Conservation (phyloP, 2,329 filamentous ascomycete species). For the Colletotrichum sp. region DNA sequence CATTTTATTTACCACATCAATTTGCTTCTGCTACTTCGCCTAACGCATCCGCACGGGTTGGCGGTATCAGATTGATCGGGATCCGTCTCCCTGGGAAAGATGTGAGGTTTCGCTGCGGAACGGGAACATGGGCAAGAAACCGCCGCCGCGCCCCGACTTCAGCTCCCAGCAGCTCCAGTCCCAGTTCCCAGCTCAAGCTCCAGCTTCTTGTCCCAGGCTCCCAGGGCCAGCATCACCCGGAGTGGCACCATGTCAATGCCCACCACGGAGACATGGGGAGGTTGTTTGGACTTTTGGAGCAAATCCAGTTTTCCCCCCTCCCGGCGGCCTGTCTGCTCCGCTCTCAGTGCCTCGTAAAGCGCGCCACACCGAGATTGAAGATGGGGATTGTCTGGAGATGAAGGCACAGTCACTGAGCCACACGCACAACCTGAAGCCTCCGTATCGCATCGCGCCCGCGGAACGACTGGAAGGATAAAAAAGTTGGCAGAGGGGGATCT, state of each 20-base stretch:
- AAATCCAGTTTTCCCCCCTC: neutral
- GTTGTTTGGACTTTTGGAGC: neutral
- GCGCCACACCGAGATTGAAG: neutral
- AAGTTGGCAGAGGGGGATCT: constrained; percentile 8
- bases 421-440: neutral
- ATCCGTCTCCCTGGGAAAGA: neutral
- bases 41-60: neutral
- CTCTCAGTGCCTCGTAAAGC: neutral
- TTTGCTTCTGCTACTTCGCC: constrained; percentile 17
- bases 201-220: neutral
- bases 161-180: neutral
- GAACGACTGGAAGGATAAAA: neutral
- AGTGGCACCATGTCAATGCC: neutral
- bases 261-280: neutral
- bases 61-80: constrained; percentile 7
- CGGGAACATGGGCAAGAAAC: neutral
- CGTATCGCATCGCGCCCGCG: neutral
- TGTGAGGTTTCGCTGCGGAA: neutral
- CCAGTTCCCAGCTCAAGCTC: neutral
- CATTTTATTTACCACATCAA: neutral
- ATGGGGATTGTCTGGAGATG: neutral
- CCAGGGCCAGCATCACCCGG: neutral
- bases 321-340: neutral
- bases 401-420: neutral
- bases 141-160: neutral